Evolutionary conservation across 176 grass and related monocot genomes (phyloP).

Genomic region (Cenchrus americanus): DNA sequence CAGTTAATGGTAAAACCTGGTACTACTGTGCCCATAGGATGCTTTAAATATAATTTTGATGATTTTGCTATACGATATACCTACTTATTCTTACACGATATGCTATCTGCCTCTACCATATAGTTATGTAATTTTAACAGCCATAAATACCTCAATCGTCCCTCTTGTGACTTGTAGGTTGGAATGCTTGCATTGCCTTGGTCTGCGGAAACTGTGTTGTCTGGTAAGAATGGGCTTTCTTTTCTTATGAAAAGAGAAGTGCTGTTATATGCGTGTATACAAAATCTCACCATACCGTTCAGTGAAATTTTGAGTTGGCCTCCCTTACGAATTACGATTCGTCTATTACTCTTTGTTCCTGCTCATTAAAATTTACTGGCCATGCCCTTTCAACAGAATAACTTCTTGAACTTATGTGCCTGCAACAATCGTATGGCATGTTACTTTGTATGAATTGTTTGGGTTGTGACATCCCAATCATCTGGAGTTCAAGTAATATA

Average conservation of each 20-base stretch:
- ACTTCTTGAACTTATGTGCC: neutral
- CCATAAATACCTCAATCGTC: conserved; percentile 6
- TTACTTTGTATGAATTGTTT: conserved; percentile 12
- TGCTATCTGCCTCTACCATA: neutral
- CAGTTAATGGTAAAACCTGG: conserved; percentile 1
- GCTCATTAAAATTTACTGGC: neutral
- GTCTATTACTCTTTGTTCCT: conserved; percentile 2
- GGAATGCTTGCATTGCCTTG: conserved; percentile 99
- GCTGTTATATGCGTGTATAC: neutral
- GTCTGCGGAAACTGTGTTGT: conserved; percentile 93
- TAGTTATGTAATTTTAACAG: conserved; percentile 3
- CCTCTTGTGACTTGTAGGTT: conserved; percentile 62
- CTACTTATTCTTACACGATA: neutral
- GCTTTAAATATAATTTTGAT: neutral
- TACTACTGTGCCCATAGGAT: neutral
- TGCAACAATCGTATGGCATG: neutral
- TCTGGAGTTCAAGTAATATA: conserved; percentile 4
- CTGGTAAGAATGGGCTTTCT: conserved; percentile 65
- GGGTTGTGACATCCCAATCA: neutral
- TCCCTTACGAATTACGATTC: neutral
- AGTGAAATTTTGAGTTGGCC: neutral
- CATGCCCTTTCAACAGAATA: neutral
- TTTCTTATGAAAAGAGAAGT: neutral
- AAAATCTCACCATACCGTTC: neutral
- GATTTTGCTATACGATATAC: neutral